phyloP scores from a whole-genome alignment of 805 yeast species.

The Zygoascus biomembranicola region DNA sequence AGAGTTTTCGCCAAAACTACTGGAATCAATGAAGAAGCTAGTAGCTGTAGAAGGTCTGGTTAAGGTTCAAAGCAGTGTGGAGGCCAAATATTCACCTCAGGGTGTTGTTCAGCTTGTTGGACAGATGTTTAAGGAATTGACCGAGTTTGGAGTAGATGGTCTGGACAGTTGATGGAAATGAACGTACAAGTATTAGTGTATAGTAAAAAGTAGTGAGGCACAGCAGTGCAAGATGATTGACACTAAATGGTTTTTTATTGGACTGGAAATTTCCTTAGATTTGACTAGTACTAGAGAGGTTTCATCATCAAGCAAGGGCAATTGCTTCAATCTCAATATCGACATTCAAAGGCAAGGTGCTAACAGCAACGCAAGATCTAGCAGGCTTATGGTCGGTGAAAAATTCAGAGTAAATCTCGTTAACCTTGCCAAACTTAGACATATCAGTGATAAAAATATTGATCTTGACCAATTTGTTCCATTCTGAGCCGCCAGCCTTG shows the following conservation, averaged over 20 bases:
- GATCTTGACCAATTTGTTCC: slow-evolving; percentile 72
- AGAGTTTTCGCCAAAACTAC: slow-evolving; percentile 69
- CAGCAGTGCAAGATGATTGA: too few relatives aligned
- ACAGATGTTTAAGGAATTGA: slow-evolving; percentile 18
- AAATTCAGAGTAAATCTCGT: slow-evolving; percentile 53
- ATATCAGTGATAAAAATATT: slow-evolving; percentile 82
- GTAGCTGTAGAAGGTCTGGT: slow-evolving; percentile 71
- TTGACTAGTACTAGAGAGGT: background rate
- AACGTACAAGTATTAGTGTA: background rate
- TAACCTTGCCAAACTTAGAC: slow-evolving; percentile 70
- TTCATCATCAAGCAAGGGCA: slow-evolving; percentile 34
- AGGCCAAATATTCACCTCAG: slow-evolving; percentile 27
- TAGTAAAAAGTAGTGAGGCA: background rate
- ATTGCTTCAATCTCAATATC: slow-evolving; percentile 71
- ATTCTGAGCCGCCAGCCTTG: slow-evolving; percentile 69
- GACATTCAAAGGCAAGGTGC: slow-evolving; percentile 49
- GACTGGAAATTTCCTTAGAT: background rate
- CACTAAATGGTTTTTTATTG: too few relatives aligned
- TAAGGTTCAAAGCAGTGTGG: slow-evolving; percentile 45
- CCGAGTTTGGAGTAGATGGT: slow-evolving; percentile 19
- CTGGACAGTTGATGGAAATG: slow-evolving; percentile 9
- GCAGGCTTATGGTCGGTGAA: slow-evolving; percentile 46
- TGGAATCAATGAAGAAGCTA: slow-evolving; percentile 49
- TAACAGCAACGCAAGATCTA: slow-evolving; percentile 90
- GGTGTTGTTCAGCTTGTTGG: slow-evolving; percentile 24